Conservation (phyloP, 2,329 filamentous ascomycete genomes). For the Sclerotinia subarctica region DNA sequence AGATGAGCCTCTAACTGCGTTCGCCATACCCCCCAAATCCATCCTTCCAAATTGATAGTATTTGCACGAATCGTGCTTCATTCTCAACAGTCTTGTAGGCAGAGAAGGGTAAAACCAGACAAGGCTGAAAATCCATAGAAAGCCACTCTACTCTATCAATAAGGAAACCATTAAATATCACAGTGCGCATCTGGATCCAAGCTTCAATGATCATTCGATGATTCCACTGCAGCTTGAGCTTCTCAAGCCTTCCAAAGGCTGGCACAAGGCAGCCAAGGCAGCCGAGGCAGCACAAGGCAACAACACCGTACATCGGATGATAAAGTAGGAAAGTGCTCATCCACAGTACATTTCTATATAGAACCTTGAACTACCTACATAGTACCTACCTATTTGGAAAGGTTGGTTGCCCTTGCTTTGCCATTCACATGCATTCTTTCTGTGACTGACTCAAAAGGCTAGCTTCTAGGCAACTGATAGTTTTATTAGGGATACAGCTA, state of each 20-base stretch:
- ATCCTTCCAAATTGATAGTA: too few species aligned
- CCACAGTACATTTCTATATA: background rate
- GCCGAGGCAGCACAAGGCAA: background rate
- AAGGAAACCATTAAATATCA: background rate
- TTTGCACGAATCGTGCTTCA: too few species aligned
- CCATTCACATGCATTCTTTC: background rate
- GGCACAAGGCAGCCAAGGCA: background rate
- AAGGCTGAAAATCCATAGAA: constrained; percentile 1
- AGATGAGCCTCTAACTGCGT: too few species aligned
- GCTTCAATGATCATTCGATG: background rate
- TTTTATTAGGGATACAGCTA: background rate
- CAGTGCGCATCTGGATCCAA: background rate
- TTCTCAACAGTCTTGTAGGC: too few species aligned
- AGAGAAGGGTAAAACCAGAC: background rate
- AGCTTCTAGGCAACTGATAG: background rate
- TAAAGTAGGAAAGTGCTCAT: background rate
- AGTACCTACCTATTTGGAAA: background rate
- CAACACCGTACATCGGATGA: background rate
- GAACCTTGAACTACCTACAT: background rate
- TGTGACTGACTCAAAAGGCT: background rate
- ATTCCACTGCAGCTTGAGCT: background rate
- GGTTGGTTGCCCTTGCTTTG: background rate
- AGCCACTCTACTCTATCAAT: background rate
- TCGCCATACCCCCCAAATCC: too few species aligned
- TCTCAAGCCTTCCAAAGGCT: background rate